Evolutionary conservation across 139 green algal genomes (phyloP).

Genomic region (Limnomonas spitsbergensis): DNA sequence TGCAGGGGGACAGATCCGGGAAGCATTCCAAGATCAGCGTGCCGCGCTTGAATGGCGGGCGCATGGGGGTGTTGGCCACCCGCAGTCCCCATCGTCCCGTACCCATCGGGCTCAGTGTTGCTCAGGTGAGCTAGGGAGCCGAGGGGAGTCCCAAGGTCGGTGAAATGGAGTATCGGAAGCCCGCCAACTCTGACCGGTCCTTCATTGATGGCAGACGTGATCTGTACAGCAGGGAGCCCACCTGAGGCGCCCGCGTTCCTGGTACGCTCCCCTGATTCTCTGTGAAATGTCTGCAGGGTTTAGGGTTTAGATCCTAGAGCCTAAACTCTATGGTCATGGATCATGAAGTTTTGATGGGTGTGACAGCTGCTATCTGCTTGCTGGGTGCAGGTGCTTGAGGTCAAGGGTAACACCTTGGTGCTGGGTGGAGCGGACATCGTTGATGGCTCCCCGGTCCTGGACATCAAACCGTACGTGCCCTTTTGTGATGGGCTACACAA

Average conservation of each 20-base stretch:
- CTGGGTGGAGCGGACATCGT: conserved; percentile 84
- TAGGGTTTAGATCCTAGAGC: too few species aligned
- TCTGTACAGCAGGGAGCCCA: too few species aligned
- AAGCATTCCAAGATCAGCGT: conserved; percentile 75
- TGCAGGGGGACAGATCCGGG: conserved; percentile 24
- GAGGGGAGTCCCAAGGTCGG: conserved; percentile 2
- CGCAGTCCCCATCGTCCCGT: conserved; percentile 78
- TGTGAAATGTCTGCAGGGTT: too few species aligned
- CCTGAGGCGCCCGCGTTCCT: too few species aligned
- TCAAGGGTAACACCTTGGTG: conserved; percentile 39
- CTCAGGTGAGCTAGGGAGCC: conserved; percentile 47
- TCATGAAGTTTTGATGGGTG: too few species aligned
- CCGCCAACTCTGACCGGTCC: too few species aligned
- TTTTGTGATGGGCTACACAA: conserved; percentile 71
- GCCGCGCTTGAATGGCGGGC: conserved; percentile 76
- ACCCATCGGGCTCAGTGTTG: conserved; percentile 80
- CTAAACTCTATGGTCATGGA: too few species aligned
- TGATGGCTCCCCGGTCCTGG: conserved; percentile 85
- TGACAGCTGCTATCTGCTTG: too few species aligned
- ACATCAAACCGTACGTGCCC: conserved; percentile 89
- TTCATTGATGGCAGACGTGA: too few species aligned
- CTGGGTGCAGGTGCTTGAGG: neutral
- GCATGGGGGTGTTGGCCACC: conserved; percentile 82
- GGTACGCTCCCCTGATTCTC: too few species aligned
- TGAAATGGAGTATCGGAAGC: neutral